These are phyloP conservation scores for Kernera saxatilis DNA, from an alignment of 345 rosid genomes.

Conservation along the genomic window DNA sequence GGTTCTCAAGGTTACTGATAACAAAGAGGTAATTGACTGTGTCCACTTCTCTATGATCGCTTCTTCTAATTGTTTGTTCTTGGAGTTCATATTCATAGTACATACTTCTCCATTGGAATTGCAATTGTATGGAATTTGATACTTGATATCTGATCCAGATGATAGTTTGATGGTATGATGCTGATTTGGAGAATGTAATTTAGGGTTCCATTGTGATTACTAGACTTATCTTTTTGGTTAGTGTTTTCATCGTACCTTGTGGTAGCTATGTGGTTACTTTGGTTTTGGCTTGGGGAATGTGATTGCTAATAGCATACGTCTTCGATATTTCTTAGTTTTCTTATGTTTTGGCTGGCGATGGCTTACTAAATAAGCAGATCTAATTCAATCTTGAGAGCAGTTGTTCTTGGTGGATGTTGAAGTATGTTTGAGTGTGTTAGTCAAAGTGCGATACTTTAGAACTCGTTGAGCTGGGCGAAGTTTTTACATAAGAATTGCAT, in stretches of 20 bases:
- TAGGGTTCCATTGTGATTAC: neutral
- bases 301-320: neutral
- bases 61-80: neutral
- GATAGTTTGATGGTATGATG: constrained; percentile 1
- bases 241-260: neutral
- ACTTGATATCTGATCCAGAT: neutral
- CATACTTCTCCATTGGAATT: neutral
- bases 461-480: neutral
- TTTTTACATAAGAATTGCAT: neutral
- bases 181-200: neutral
- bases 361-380: neutral
- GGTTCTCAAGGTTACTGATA: constrained; percentile 98
- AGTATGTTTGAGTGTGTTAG: constrained; percentile 7
- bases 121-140: neutral
- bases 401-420: neutral
- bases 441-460: neutral
- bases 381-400: neutral
- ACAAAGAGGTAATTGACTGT: constrained; percentile 60
- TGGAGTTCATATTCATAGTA: neutral
- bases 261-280: neutral
- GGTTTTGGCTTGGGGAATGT: neutral
- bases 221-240: neutral
- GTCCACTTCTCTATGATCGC: neutral
- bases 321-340: neutral
- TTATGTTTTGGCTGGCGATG: neutral